Evolutionary conservation across 2,329 filamentous ascomycete genomes (phyloP), one percentile per base, ranked within the genome.

Genomic region (Arthrobotrys sphaeroides): DNA sequence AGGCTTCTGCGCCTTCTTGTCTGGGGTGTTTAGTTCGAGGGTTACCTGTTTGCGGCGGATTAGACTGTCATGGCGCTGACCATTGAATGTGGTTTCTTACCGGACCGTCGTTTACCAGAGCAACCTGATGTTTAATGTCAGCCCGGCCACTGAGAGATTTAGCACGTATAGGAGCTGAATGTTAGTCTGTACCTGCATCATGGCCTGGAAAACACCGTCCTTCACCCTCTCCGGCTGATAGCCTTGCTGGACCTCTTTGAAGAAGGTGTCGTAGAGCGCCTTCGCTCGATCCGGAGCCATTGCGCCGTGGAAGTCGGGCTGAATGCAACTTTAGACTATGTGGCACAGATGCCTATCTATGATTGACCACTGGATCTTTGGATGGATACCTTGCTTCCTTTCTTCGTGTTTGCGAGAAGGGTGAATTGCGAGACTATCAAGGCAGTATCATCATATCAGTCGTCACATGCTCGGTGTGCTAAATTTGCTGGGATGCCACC

Each of bases 171-270:
- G 12, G 12, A 28, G 1, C 13, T 12, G 2, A 9, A 18, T n/a
- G 16, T 55, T n/a, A n/a, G n/a, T 6, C 62, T 62, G 10, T 43
- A 99, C 94, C 81, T 98, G 91, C 95, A 99, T 99, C 94, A 96
- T 97, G 57, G 95, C 95, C 81, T 97, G 94, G 82, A 99, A 99
- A 28, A 94, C 89, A n/a, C 96, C 95, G 81, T 99, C 90, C 82
- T 97, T 93, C 72, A 99, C 94, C 77, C 87, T 90, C 6, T 93
- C 91, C 5, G 87, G 83, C 3, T 85, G 82, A 82, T 98, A 96
- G 1, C 89, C 86, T 64, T 89, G 86, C 79, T 89, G 87, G 43
- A 98, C 89, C 79, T 91, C 91, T 59, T 87, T 84, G 79, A 94
- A 88, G 84, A 99, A 98, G 81, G 90, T 86, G 66, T 94, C 88